Base-by-base conservation (phyloP, 164 flowering plant genomes). In the Santalum album region DNA sequence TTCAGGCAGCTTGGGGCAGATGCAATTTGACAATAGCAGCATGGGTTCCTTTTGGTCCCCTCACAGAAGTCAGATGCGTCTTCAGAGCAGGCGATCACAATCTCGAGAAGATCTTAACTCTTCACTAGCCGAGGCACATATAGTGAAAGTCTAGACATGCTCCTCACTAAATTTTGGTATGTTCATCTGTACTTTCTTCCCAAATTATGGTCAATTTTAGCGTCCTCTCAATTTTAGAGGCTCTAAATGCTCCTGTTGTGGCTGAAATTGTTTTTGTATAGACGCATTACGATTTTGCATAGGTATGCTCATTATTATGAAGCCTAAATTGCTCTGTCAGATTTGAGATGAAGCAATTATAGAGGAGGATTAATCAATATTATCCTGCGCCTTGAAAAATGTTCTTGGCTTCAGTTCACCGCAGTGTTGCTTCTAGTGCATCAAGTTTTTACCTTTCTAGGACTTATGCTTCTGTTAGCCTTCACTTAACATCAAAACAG, bases 21-120 rank as follows among this genome's bases (percentile, higher is more conserved):
- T 87, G 86, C 95, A 86, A 55, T 73, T 71, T 69, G 96, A 89
- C 50, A 76, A 70, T 52, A 67, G 65, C 72, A 70, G 67, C 56
- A 74, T 68, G 66, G 81, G 76, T 52, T 77, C 91, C 27, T 78
- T 76, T 62, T 82, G 95, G 91, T 44, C 85, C 24, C 95, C 96
- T 32, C 80, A 79, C 66, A 74, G 97, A 71, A 46, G 95, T 68
- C 90, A 89, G 73, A 87, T 76, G 89, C 82, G 74, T 57, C 95
- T 94, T 36, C 97, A 90, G 61, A 94, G 99, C 72, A 66, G 99
- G 69, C 76, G 99, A 69, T 94, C 99, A 57, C 97, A 90, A 56
- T 94, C 99, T 23, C 78, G 97, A 56, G 99, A 94, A 72, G 99
- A 94, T 67, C 96, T 94, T 23, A 76, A 46, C 61, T 82, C 92